These are phyloP conservation scores for Lenzites betulinus DNA, from an alignment of 768 basidiomycete species.

Conservation along the genomic window DNA sequence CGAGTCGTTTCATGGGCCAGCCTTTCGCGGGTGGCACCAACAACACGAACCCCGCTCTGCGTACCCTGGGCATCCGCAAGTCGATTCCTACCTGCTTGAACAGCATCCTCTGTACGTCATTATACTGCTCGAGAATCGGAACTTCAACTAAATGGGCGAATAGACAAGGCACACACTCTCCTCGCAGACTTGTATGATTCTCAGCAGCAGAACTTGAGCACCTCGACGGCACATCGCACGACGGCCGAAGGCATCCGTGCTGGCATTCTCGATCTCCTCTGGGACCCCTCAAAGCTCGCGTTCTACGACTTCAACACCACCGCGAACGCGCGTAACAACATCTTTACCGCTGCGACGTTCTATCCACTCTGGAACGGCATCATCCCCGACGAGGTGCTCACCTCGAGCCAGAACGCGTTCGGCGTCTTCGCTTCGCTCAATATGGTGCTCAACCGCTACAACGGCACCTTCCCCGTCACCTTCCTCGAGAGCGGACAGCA, in stretches of 20 bases:
- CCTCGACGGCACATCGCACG: slow-evolving; percentile 50
- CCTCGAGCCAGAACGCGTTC: slow-evolving; percentile 60
- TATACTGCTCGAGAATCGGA: slow-evolving; percentile 15
- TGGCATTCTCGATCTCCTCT: slow-evolving; percentile 83
- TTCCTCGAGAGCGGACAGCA: slow-evolving; percentile 80
- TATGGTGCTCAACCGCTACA: slow-evolving; percentile 80
- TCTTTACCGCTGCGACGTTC: slow-evolving; percentile 78
- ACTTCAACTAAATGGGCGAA: not conserved
- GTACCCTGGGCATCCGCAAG: slow-evolving; percentile 69
- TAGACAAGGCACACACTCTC: slow-evolving; percentile 64
- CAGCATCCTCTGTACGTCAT: slow-evolving; percentile 73
- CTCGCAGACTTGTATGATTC: slow-evolving; percentile 61
- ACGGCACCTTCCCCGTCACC: slow-evolving; percentile 82
- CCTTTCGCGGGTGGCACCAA: slow-evolving; percentile 43
- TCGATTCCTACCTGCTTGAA: slow-evolving; percentile 80
- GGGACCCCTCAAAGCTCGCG: slow-evolving; percentile 80
- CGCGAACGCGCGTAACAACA: slow-evolving; percentile 57
- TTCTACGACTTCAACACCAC: slow-evolving; percentile 91
- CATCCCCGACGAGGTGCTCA: slow-evolving; percentile 68
- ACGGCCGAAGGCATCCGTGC: slow-evolving; percentile 59
- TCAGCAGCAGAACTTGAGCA: slow-evolving; percentile 39
- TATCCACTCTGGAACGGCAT: slow-evolving; percentile 90
- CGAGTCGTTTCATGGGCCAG: slow-evolving; percentile 42
- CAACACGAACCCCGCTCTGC: slow-evolving; percentile 56
- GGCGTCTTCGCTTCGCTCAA: slow-evolving; percentile 74